Evolutionary conservation across 495 filamentous ascomycete species (phyloP), one percentile per base, ranked within the genome.

Genomic region (Bombardia bombarda): DNA sequence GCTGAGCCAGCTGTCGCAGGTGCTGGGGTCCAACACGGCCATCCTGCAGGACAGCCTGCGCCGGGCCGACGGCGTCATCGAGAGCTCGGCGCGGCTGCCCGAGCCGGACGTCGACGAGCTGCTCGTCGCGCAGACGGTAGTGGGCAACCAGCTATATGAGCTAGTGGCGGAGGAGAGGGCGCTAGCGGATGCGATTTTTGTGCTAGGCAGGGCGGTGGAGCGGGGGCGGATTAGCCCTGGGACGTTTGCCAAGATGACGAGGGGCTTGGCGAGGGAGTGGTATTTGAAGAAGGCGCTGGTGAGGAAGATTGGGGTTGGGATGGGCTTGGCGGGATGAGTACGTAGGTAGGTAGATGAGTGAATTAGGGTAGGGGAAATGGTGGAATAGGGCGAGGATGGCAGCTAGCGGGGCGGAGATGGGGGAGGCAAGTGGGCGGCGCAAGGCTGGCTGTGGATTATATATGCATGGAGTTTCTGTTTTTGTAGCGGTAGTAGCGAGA

Each of bases 71-170:
- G 68, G 65, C 12, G 82, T 90, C 14, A 86, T 97, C 36, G 74
- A 78, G 21, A 72, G 77, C 26, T 80, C 80, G 3, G 69, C 77
- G 45, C 61, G 65, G 16, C 58, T 66, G 21, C 65, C 70, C 4
- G 62, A 66, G 22, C 72, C 72, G 6, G 67, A 60, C 39, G 82
- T 97, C 35, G 92, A 98, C 65, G 86, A 93, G 22, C 70, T 97
- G 24, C 72, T 98, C 8, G 87, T 96, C n/a, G 89, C 90, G 5
- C 87, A 89, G 1, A 94, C 89, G 0, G 85, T 97, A 3, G 90
- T 95, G 17, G 88, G 83, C 6, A 86, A 84, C 52, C 92, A 98
- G 72, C 66, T 98, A 42, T 98, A 95, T 61, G 80, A 83, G 44
- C 67, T 89, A 2, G 84, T 86, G 18, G 83, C 87, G 1, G 92